Base-by-base conservation (phyloP, 805 yeast species). In the Suhomyces tanzawaensis region DNA sequence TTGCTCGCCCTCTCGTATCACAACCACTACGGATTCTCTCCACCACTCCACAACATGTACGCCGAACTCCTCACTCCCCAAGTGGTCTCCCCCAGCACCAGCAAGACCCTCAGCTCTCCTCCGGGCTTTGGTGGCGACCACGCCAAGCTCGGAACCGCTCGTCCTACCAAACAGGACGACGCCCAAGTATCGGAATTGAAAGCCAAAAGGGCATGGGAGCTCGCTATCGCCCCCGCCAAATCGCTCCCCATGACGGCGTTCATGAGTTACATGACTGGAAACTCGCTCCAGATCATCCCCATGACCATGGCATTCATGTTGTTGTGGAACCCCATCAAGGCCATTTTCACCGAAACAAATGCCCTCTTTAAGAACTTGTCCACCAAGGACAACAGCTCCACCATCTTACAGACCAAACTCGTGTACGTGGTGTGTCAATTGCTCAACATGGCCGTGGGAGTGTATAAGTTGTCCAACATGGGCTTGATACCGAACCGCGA, bases 211-310 rank as follows among this genome's bases (percentile, higher is more conserved):
- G 90, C 95, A 0, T 88, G 96, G 95, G 93, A 85, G 41, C 55
- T 85, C 26, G 95, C 96, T 2, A 61, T 76, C 12, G 79, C 80
- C 1, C 96, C 97, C 0, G 85, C 88, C 2, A 91, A 89, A 56
- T 53, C 60, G 14, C 74, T 93, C n/a, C 95, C 97, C 6, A 85
- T 88, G 95, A 93, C 87, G 53, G 60, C 85, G 34, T 66, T 87
- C 33, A 87, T 91, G 95, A 80, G 88, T 44, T 93, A 87, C 59
- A 86, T 91, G 87, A 80, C 96, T 0, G 98, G 98, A 22, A 83
- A 84, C 52, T 77, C 95, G 3, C 66, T 93, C 19, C 98, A 93
- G 52, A 73, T 91, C 48, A 88, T 91, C 46, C 93, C 97, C 3
- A 84, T 91, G 32, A 82, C 89, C 64, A 90, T 89, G 85, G 83